A percentile compares a stretch with the other conserved stretches of the same genome.
These are phyloP conservation scores for Globisporangium recalcitrans DNA, from an alignment of 352 stramenopile species.

Conservation along the genomic window DNA sequence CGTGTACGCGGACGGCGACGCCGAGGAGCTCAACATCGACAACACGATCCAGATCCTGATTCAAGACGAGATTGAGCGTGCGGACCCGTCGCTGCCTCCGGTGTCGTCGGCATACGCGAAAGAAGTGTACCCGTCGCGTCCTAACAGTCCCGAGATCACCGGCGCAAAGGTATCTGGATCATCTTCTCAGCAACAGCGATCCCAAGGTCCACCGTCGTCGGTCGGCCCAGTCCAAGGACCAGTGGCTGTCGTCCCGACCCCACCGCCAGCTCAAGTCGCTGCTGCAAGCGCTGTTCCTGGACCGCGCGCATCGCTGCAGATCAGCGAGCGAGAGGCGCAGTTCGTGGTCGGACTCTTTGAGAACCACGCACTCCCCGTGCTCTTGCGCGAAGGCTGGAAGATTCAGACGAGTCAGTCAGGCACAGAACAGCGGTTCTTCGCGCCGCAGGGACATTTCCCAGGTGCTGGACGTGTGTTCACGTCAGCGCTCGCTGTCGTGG, in stretches of 20 bases:
- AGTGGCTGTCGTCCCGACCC: not conserved
- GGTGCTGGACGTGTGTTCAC: slow-evolving; percentile 37
- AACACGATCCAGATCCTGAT: slow-evolving; percentile 82
- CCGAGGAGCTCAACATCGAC: slow-evolving; percentile 71
- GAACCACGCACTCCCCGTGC: slow-evolving; percentile 61
- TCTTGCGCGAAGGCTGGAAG: slow-evolving; percentile 64
- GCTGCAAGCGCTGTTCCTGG: not conserved
- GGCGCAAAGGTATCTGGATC: not conserved
- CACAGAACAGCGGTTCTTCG: slow-evolving; percentile 33
- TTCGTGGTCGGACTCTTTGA: slow-evolving; percentile 78
- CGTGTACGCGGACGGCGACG: slow-evolving; percentile 82
- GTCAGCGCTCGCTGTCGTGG: slow-evolving; percentile 64
- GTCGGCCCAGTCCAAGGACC: not conserved
- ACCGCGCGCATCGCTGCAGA: slow-evolving; percentile 27
- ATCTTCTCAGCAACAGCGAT: slow-evolving; percentile 3
- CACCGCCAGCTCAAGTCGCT: not conserved
- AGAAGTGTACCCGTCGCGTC: slow-evolving; percentile 9
- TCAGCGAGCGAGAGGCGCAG: slow-evolving; percentile 70
- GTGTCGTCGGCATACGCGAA: slow-evolving; percentile 13
- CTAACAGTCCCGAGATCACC: slow-evolving; percentile 18
- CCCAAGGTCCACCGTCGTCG: not conserved
- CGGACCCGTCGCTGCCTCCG: slow-evolving; percentile 46
- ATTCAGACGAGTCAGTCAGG: slow-evolving; percentile 35
- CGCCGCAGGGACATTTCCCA: slow-evolving; percentile 27
- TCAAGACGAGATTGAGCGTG: slow-evolving; percentile 80